phyloP scores from a whole-genome alignment of 2,329 filamentous ascomycete genomes.

The Plenodomus tracheiphilus region DNA sequence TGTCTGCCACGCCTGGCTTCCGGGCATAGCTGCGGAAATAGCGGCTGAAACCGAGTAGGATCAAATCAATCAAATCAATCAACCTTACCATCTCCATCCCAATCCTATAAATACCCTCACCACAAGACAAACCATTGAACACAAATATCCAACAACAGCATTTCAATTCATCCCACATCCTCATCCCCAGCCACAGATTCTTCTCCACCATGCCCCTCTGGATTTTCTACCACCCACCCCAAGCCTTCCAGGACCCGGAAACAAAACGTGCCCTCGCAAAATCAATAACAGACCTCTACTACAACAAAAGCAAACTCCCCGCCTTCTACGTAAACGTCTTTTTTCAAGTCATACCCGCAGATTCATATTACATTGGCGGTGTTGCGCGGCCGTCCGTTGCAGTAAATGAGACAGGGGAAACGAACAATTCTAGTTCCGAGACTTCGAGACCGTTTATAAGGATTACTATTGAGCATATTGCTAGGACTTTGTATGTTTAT shows the following conservation, averaged over 20 bases:
- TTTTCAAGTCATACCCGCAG: constrained; percentile 38
- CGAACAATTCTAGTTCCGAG: constrained; percentile 12
- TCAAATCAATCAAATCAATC: too few relatives aligned
- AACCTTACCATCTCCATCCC: too few relatives aligned
- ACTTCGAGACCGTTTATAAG: constrained; percentile 41
- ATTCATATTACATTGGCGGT: constrained; percentile 39
- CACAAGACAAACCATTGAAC: too few relatives aligned
- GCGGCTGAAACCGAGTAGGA: too few relatives aligned
- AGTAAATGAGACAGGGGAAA: not conserved
- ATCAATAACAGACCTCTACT: constrained; percentile 49
- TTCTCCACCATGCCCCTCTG: constrained; percentile 48
- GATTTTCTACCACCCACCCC: constrained; percentile 47
- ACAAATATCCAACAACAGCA: too few relatives aligned
- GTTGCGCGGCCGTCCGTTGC: constrained; percentile 22
- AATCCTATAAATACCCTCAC: too few relatives aligned
- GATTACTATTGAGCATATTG: constrained; percentile 41
- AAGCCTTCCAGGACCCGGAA: constrained; percentile 34
- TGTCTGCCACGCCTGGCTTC: too few relatives aligned
- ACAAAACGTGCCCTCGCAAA: constrained; percentile 38
- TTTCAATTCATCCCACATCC: too few relatives aligned
- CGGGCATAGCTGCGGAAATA: too few relatives aligned
- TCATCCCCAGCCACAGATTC: too few relatives aligned
- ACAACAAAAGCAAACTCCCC: constrained; percentile 41
- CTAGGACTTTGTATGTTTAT: too few relatives aligned
- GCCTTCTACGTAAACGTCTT: constrained; percentile 52